These are phyloP conservation scores for Candida yuanshanica DNA, from an alignment of 805 yeast genomes.

Conservation along the genomic window DNA sequence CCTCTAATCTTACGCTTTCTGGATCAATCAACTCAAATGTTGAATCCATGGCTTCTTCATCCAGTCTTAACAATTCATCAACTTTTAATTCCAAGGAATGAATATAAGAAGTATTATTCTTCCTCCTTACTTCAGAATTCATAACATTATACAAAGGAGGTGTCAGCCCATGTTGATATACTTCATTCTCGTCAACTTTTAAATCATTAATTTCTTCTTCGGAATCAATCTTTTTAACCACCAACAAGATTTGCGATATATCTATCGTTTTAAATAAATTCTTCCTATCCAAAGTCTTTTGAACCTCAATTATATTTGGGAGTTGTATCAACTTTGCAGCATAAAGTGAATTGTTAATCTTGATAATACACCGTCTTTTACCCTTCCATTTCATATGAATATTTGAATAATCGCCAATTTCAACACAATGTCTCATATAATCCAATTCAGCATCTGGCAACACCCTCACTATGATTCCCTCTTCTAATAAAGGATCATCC, in stretches of 20 bases:
- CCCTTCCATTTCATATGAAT: constrained; percentile 81
- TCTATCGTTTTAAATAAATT: constrained; percentile 85
- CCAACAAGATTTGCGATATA: constrained; percentile 77
- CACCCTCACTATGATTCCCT: constrained; percentile 75
- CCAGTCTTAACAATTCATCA: constrained; percentile 66
- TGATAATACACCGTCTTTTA: constrained; percentile 68
- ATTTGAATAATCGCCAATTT: constrained; percentile 67
- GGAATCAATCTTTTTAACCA: constrained; percentile 46
- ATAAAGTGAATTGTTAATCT: constrained; percentile 62
- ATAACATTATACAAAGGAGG: constrained; percentile 72
- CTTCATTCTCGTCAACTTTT: constrained; percentile 32
- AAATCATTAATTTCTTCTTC: constrained; percentile 43
- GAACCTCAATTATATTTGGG: constrained; percentile 83
- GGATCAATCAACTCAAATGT: constrained; percentile 70
- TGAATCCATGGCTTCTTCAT: constrained; percentile 78
- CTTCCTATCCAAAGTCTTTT: constrained; percentile 84
- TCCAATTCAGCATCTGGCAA: constrained; percentile 64
- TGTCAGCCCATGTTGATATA: constrained; percentile 62
- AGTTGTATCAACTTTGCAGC: constrained; percentile 84
- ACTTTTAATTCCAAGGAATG: constrained; percentile 76
- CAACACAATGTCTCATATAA: constrained; percentile 68
- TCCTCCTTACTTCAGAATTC: constrained; percentile 64
- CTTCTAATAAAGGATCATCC: constrained; percentile 90
- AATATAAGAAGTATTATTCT: constrained; percentile 63
- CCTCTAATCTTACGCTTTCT: constrained; percentile 28